These are phyloP conservation scores for Aureobasidium melanogenum DNA, from an alignment of 2,329 filamentous ascomycete species.

Conservation along the genomic window DNA sequence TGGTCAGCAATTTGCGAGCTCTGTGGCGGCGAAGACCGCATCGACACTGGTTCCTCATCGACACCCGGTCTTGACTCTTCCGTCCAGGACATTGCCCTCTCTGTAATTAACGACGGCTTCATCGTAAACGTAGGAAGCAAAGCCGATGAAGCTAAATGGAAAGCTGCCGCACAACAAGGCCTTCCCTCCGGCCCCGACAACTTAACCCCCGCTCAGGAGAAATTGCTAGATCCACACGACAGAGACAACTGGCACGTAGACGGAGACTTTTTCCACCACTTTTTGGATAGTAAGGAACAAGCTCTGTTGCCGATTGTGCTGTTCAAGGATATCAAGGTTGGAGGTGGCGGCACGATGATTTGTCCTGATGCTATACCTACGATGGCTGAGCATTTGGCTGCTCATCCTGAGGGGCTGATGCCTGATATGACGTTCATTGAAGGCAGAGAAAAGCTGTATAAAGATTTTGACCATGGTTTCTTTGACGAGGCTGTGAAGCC, in stretches of 20 bases:
- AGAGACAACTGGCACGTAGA: conserved; percentile 59
- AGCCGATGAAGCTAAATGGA: conserved; percentile 39
- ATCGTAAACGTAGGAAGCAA: conserved; percentile 61
- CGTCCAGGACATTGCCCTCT: neutral
- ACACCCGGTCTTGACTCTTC: conserved; percentile 14
- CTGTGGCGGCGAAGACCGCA: conserved; percentile 52
- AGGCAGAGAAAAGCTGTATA: conserved; percentile 36
- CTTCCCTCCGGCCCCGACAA: neutral
- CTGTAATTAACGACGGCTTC: conserved; percentile 53
- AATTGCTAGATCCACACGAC: conserved; percentile 27
- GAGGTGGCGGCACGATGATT: conserved; percentile 57
- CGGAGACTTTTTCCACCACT: conserved; percentile 65
- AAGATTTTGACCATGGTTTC: conserved; percentile 25
- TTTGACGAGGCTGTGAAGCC: conserved; percentile 32
- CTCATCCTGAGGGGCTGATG: conserved; percentile 54
- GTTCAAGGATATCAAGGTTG: conserved; percentile 53
- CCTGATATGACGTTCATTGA: conserved; percentile 54
- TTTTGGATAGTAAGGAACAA: conserved; percentile 62
- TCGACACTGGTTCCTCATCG: conserved; percentile 37
- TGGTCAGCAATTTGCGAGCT: conserved; percentile 60
- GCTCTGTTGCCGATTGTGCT: conserved; percentile 59
- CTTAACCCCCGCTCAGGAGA: neutral
- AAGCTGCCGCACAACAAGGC: conserved; percentile 30
- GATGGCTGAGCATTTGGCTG: conserved; percentile 44
- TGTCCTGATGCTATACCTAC: conserved; percentile 50